Conservation (phyloP, 2,329 filamentous ascomycete species). For the Cladobotryum mycophilum region DNA sequence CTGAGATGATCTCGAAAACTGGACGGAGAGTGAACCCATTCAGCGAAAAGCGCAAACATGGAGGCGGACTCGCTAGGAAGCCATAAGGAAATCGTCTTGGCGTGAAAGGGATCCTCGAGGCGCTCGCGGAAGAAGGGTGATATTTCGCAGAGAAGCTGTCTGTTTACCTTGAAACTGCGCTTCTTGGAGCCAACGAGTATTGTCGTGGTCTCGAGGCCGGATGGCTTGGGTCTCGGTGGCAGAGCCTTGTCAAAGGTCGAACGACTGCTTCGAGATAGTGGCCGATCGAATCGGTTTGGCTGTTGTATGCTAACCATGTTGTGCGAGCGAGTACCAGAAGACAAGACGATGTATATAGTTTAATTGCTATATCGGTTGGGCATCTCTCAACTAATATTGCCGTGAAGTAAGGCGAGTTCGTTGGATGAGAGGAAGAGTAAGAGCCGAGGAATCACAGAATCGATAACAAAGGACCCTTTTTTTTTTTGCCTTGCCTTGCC, state of each 20-base stretch:
- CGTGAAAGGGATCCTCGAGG: slow-evolving; percentile 30
- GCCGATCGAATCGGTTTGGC: background rate
- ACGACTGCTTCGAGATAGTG: slow-evolving; percentile 1
- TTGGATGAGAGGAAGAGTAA: too few species aligned
- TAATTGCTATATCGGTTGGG: too few species aligned
- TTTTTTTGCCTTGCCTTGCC: too few species aligned
- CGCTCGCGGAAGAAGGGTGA: slow-evolving; percentile 44
- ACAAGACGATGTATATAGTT: background rate
- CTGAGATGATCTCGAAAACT: slow-evolving; percentile 40
- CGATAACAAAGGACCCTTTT: too few species aligned
- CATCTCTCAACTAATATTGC: too few species aligned
- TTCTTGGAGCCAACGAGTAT: slow-evolving; percentile 38
- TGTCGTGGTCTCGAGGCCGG: slow-evolving; percentile 22
- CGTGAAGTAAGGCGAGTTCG: too few species aligned
- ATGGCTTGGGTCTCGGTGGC: slow-evolving; percentile 14
- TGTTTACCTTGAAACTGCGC: slow-evolving; percentile 37
- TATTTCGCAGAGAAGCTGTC: slow-evolving; percentile 38
- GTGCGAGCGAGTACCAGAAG: background rate
- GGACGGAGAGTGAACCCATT: slow-evolving; percentile 44
- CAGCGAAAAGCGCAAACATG: slow-evolving; percentile 48
- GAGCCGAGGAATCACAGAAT: too few species aligned
- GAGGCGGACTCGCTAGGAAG: slow-evolving; percentile 41
- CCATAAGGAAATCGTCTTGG: slow-evolving; percentile 30
- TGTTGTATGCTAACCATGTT: slow-evolving; percentile 1
- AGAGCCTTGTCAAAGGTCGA: slow-evolving; percentile 16